Base-by-base conservation (phyloP, 1,284 basidiomycete species). In the Sanguinoderma infundibulare region DNA sequence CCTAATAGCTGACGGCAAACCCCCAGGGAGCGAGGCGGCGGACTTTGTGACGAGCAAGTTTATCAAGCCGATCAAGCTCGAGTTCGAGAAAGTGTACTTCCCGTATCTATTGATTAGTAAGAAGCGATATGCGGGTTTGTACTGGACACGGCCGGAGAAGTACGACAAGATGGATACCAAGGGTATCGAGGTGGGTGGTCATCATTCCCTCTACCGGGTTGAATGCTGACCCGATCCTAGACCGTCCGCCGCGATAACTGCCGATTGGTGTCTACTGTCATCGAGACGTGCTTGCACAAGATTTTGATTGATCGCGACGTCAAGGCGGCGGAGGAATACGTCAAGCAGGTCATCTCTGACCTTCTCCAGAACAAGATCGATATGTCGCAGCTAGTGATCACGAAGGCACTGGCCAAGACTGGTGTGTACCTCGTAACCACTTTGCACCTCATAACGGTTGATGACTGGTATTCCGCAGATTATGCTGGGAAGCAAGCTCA, bases 131-230 rank as follows among this genome's bases (percentile, higher is more conserved):
- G 96, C 96, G 2, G 96, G 96, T 4, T 77, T 98, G 59, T 98
- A 98, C 72, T 98, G 96, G 96, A 98, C 96, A 1, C 89, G 87
- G 65, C 80, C 90, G 7, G 95, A 98, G 49, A 96, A 95, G 74
- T 96, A 93, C 68, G 96, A 98, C 76, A 98, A 98, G 79, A 98
- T 98, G 96, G 96, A 98, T 70, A 91, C 96, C 1, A 98, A 98
- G 77, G 96, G 96, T 70, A 98, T 98, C 62, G 96, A 98, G 85
- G 95, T 95, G 61, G 32, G 87, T 71, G 3, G 20, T 26, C 7
- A 14, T 20, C 59, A 15, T 22, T 22, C 46, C 15, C 32, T 38
- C 20, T 42, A 32, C 44, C 28, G 55, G 17, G 55, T n/a, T 61
- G 57, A 35, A n/a, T 40, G 60, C 8, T 63, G 15, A 17, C 3